Base-by-base conservation (phyloP, 164 flowering plant genomes). In the Houttuynia cordata region DNA sequence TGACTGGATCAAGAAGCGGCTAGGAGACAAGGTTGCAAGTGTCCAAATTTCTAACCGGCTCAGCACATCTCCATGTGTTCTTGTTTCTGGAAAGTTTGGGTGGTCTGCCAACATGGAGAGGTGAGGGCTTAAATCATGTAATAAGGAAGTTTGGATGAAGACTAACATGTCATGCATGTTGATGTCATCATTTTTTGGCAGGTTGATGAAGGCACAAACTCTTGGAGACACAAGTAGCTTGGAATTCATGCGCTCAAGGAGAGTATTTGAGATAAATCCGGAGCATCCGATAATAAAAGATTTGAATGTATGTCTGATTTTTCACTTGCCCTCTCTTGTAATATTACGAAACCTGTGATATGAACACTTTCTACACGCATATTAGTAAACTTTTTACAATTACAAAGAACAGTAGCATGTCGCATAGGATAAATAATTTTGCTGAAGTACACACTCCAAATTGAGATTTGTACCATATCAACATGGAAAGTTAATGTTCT, bases 41-140 rank as follows among this genome's bases (percentile, higher is more conserved):
- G 98, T 92, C 37, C 96, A 87, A 70, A 80, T 92, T 53, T 89
- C 98, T 21, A 83, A 71, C 53, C 95, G 98, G 19, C 72, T 92
- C 59, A 89, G 87, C 70, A 59, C 93, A 37, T 92, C 98, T 14
- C 98, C 98, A 20, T 92, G 98, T 75, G 91, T 92, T 71, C 87
- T 92, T 57, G 98, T 76, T 13, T 77, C 96, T 71, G 98, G 88
- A 57, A 89, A 87, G 76, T 92, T 92, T 83, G 98, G 98, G 62
- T 89, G 96, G 96, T 92, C 96, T 64, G 96, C 98, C 53, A 92
- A 92, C 71, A 92, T 92, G 98, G 98, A 92, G 70, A 84, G 96
- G 98, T 89, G 47, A 66, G 64, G 3, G 4, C 49, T 45, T 2
- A 2, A 10, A 45, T 12, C 17, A 17, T 45, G 1, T 2, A 45